Base-by-base conservation (phyloP, 306 rosid species). In the Cicer pinnatifidum region DNA sequence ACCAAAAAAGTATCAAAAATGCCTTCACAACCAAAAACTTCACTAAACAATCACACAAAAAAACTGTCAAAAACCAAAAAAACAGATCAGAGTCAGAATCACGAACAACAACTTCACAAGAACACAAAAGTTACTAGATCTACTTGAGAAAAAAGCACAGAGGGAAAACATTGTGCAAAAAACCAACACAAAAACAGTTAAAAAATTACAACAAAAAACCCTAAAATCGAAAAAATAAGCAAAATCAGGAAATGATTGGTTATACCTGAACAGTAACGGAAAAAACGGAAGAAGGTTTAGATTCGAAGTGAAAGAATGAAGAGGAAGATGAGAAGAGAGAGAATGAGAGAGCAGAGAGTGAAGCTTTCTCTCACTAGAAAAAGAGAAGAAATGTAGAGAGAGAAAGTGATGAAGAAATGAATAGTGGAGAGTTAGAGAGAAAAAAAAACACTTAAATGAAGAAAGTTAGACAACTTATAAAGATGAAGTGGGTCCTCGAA, bases 401-500 rank as follows among this genome's bases (percentile, higher is more conserved):
- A 9, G 37, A 33, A 4, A 19, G 2, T 3, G 39, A 17, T 3
- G 16, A 9, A 23, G 20, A 12, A 73, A 9, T 1, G 1, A 9
- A 61, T 11, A 43, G 50, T 10, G 17, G 41, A 60, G 48, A 1
- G 73, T 6, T 10, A 19, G 8, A 9, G 33, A 51, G 51, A 67
- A 48, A 52, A 69, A 16, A 82, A 67, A 78, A 51, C 82, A 68
- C 45, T 45, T 39, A 23, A 44, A 11, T 23, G 58, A 4, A 1
- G 12, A 1, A 63, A 47, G 9, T 5, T 37, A 41, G 13, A 48
- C 33, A 37, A 56, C 46, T 69, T 81, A 84, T 84, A 86, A 80
- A 72, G 80, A 64, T 47, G 63, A 19, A 76, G 84, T 73, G 80
- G 87, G 86, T 77, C 79, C 10, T 74, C 3, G 53, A 83, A 85